Evolutionary conservation across 495 filamentous ascomycete genomes (phyloP), one percentile per base, ranked within the genome.

Genomic region (Tuber borchii): DNA sequence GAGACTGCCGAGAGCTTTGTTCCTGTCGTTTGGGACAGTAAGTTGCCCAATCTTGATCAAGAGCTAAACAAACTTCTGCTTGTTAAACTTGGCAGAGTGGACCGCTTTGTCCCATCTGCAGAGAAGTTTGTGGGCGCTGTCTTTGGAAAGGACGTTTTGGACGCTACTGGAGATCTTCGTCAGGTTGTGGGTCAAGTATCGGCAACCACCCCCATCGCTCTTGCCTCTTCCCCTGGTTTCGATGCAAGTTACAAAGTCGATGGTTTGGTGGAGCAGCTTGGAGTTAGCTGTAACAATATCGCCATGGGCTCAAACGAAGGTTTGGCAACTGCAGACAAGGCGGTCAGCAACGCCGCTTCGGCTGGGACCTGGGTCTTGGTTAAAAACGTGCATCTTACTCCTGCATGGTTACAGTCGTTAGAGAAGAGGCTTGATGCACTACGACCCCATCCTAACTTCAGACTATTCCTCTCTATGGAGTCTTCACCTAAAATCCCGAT

Each of bases 241-340:
- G 95, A 99, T 85, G 95, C 95, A 44, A 96, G 93, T 83, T 99
- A 97, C 89, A 97, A 97, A 87, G 95, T 99, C 74, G 95, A 98
- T 82, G 93, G 90, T 72, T 87, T 98, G 37, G 95, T 98, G 37
- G 93, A 97, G 83, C 89, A 91, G 77, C 91, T 88, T 83, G 87
- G 89, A 73, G 90, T 90, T 44, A 91, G 87, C 43, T 99, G 95
- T 86, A 93, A 93, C 48, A 97, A 97, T 84, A 97, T 98, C 83
- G 95, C 95, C 79, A 99, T 99, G 95, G 95, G 95, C 79, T 98
- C 95, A 26, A 95, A 93, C 79, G 95, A 99, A 86, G 92, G 93
- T 82, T 86, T 94, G 20, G 90, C 93, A 76, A 95, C 90, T 74
- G 95, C 95, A 44, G 96, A 98, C 86, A 96, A 97, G 84, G 95